phyloP scores from a whole-genome alignment of 768 basidiomycete genomes.

The Punctularia strigosozonata region DNA sequence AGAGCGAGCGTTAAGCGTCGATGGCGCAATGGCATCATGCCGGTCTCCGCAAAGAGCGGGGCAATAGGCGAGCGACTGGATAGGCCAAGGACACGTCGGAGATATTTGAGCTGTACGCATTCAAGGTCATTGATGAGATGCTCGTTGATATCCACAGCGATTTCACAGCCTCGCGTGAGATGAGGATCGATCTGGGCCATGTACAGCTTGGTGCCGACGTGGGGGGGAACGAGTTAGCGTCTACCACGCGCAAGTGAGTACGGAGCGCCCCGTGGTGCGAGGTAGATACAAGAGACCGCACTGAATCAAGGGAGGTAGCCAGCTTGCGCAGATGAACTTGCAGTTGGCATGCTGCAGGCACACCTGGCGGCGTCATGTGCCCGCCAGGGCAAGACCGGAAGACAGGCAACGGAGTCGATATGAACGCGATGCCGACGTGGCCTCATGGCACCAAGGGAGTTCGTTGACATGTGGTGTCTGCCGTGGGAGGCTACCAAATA shows the following conservation, averaged over 20 bases:
- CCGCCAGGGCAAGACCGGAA: constrained; percentile 3
- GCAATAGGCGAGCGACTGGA: constrained; percentile 7
- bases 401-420: constrained; percentile 2
- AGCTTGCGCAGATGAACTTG: no score
- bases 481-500: constrained; percentile 9
- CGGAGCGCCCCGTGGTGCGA: no score
- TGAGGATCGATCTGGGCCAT: constrained; percentile 9
- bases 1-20: constrained; percentile 10
- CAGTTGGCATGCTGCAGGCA: not conserved
- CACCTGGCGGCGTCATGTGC: not conserved
- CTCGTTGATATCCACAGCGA: constrained; percentile 4
- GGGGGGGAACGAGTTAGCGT: constrained; percentile 2
- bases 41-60: constrained; percentile 15
- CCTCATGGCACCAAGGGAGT: constrained; percentile 1
- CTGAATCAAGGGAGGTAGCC: no score
- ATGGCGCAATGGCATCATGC: constrained; percentile 12
- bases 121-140: constrained; percentile 4
- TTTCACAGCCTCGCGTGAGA: constrained; percentile 6
- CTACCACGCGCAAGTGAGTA: no score
- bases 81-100: constrained; percentile 14
- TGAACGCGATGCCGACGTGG: constrained; percentile 6
- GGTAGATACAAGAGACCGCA: no score
- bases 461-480: no score
- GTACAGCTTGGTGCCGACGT: constrained; percentile 5
- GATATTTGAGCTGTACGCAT: constrained; percentile 11